Evolutionary conservation across 345 rosid genomes (phyloP).

Genomic region (Lenwebbia sp.): DNA sequence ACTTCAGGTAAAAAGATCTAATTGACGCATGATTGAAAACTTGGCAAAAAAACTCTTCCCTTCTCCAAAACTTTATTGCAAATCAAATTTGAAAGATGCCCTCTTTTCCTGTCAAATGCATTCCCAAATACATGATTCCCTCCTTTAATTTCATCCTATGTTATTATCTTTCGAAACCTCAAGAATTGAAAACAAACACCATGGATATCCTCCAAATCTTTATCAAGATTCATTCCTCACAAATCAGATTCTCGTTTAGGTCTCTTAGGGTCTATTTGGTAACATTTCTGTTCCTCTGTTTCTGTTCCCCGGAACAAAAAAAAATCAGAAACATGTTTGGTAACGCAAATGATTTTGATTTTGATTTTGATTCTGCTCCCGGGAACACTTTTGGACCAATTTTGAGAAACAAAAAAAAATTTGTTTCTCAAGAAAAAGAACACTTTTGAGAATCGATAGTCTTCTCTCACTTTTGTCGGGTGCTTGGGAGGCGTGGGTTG

Average conservation of each 20-base stretch:
- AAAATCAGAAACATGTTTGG: no score
- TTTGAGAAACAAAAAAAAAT: no score
- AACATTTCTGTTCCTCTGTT: no score
- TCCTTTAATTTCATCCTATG: neutral
- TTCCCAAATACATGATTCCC: neutral
- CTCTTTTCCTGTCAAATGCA: neutral
- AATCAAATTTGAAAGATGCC: neutral
- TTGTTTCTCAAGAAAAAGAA: no score
- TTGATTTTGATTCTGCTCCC: no score
- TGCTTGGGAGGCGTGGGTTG: no score
- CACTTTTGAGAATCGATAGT: no score
- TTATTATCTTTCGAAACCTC: neutral
- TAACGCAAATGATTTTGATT: no score
- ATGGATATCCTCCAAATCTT: neutral
- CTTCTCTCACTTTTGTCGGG: no score
- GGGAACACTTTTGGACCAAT: no score
- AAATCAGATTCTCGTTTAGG: neutral
- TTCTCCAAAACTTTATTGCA: neutral
- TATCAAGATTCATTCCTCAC: neutral
- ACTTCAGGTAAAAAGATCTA: neutral
- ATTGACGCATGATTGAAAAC: neutral
- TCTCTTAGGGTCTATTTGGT: no score
- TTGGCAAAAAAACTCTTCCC: neutral
- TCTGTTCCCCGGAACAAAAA: no score
- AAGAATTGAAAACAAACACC: neutral